Conservation (phyloP, 495 filamentous ascomycete genomes). For the Trichoderma orchidacearum region DNA sequence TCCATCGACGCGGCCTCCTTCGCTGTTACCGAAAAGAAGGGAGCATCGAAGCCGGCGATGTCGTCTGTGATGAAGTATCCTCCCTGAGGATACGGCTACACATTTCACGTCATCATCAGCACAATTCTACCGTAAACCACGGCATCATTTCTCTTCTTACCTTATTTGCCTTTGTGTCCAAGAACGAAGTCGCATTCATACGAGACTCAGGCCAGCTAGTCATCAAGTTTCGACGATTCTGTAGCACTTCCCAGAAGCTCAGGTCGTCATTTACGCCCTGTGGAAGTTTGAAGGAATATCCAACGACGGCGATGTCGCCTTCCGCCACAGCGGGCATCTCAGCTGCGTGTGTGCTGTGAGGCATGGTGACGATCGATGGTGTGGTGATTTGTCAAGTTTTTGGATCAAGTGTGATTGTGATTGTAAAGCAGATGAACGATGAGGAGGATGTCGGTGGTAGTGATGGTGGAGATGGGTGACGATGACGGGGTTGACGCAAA, state of each 20-base stretch:
- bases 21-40: slow-evolving; percentile 44
- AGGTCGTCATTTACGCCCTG: slow-evolving; percentile 16
- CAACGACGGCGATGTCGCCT: slow-evolving; percentile 20
- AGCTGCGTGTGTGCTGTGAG: background rate
- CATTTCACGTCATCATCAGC: background rate
- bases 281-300: slow-evolving; percentile 22
- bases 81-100: slow-evolving; percentile 6
- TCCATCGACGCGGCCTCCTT: slow-evolving; percentile 33
- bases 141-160: background rate
- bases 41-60: slow-evolving; percentile 28
- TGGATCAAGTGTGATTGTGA: background rate
- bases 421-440: background rate
- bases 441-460: no score
- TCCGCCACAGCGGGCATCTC: background rate
- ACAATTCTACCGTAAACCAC: background rate
- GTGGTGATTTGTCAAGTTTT: no score
- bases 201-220: slow-evolving; percentile 19
- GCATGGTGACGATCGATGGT: background rate
- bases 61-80: slow-evolving; percentile 27
- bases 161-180: slow-evolving; percentile 6
- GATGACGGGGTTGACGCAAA: no score
- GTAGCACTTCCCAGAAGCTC: slow-evolving; percentile 20
- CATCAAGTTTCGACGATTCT: slow-evolving; percentile 18
- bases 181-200: slow-evolving; percentile 12
- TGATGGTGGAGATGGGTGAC: no score